Evolutionary conservation across 495 filamentous ascomycete genomes (phyloP).

Genomic region (Penicillium cataractarum): DNA sequence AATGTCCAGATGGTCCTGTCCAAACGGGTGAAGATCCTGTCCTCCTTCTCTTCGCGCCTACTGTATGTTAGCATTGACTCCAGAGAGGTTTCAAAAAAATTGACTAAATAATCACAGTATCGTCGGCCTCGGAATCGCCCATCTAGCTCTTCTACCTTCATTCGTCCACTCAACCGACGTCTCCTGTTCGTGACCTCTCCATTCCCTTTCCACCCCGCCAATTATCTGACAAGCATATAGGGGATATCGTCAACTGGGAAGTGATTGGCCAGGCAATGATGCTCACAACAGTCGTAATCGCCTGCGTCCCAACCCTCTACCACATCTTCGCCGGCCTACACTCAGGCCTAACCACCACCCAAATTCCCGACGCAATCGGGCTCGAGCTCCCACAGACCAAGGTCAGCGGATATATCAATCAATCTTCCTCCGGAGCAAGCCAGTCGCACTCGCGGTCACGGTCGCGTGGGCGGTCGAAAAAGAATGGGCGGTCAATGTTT

Average conservation of each 20-base stretch:
- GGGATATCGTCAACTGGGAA: background rate
- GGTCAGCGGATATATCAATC: background rate
- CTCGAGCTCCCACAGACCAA: background rate
- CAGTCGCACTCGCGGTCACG: background rate
- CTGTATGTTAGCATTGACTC: background rate
- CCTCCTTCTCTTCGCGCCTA: background rate
- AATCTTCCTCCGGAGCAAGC: background rate
- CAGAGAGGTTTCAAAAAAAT: background rate
- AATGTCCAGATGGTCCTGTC: background rate
- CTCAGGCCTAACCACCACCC: conserved; percentile 38
- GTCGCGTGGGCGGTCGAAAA: background rate
- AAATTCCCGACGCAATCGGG: conserved; percentile 3
- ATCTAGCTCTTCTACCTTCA: background rate
- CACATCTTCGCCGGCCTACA: conserved; percentile 41
- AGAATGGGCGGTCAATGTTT: background rate
- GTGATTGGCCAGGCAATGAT: conserved; percentile 29
- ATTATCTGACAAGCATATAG: background rate
- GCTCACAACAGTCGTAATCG: conserved; percentile 31
- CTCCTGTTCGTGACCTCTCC: background rate
- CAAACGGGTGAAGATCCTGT: background rate
- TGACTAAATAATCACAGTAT: background rate
- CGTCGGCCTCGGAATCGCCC: background rate
- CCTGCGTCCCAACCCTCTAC: conserved; percentile 42
- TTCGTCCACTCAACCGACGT: background rate
- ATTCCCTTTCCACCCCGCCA: background rate